Conservation (phyloP, 352 stramenopile species). For the Phytophthora tentaculata region DNA sequence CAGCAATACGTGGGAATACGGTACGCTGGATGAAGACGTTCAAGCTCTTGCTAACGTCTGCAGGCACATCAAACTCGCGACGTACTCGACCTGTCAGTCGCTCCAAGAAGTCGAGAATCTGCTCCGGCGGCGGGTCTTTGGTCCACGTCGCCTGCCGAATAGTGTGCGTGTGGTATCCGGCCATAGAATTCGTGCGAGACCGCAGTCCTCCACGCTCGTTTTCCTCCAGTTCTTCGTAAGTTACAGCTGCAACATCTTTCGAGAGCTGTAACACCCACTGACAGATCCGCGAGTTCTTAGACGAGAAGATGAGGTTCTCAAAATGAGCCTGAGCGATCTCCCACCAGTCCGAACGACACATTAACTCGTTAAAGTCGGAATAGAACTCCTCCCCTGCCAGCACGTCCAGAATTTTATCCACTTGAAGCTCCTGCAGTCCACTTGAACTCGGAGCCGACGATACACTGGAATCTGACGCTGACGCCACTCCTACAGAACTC, state of each 20-base stretch:
- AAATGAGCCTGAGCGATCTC: constrained; percentile 87
- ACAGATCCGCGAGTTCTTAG: constrained; percentile 66
- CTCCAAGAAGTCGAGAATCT: constrained; percentile 82
- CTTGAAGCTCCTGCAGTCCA: constrained; percentile 69
- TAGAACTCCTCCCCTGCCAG: constrained; percentile 85
- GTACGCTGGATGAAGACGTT: constrained; percentile 78
- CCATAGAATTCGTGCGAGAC: constrained; percentile 19
- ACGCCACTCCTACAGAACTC: constrained; percentile 42
- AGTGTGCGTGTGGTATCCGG: constrained; percentile 11
- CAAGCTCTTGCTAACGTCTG: constrained; percentile 83
- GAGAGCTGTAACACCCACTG: constrained; percentile 76
- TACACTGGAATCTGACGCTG: constrained; percentile 22
- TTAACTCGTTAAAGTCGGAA: constrained; percentile 81
- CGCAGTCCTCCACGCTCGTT: constrained; percentile 24
- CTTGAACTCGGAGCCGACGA: constrained; percentile 38
- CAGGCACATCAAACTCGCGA: constrained; percentile 72
- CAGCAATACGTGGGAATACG: constrained; percentile 72
- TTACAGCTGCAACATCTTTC: constrained; percentile 63
- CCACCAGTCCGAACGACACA: constrained; percentile 84
- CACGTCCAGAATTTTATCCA: constrained; percentile 79
- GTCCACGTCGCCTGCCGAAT: constrained; percentile 57
- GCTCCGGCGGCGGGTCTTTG: constrained; percentile 65
- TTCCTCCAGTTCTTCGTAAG: constrained; percentile 65
- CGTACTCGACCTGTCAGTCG: constrained; percentile 70
- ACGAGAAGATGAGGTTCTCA: constrained; percentile 85